A percentile compares a stretch with the other conserved stretches of the same genome.
Conservation (phyloP, 2,329 filamentous ascomycete genomes). For the Ceratocystis papillata region DNA sequence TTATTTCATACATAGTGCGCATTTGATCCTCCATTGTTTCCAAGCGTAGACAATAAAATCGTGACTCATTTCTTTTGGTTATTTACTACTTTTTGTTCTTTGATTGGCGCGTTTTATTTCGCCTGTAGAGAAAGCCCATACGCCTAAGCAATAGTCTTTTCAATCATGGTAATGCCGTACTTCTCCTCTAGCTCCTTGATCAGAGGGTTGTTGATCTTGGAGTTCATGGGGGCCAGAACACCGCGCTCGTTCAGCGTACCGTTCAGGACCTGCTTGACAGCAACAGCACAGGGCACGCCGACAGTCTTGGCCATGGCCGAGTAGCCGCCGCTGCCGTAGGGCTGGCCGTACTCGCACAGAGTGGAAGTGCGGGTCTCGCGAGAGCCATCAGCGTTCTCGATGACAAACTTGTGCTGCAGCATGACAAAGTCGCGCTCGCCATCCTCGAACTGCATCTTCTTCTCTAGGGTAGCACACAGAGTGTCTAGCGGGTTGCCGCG, state of each 20-base stretch:
- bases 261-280: constrained; percentile 67
- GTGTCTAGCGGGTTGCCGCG: constrained; percentile 76
- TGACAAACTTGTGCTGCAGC: constrained; percentile 71
- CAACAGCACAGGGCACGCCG: constrained; percentile 53
- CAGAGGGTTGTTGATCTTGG: constrained; percentile 59
- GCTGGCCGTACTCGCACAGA: constrained; percentile 70
- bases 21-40: background rate
- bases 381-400: constrained; percentile 69
- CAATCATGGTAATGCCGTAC: constrained; percentile 61
- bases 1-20: background rate
- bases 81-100: background rate
- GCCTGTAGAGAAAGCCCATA: constrained; percentile 9
- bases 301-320: constrained; percentile 76
- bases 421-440: constrained; percentile 77
- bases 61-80: constrained; percentile 14
- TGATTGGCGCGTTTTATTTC: background rate
- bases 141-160: constrained; percentile 47
- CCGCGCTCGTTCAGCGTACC: constrained; percentile 62
- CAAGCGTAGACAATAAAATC: background rate
- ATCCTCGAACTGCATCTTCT: constrained; percentile 81
- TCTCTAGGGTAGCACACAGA: constrained; percentile 77
- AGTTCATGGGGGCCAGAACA: constrained; percentile 65
- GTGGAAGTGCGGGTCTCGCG: constrained; percentile 71
- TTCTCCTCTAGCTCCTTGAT: constrained; percentile 69
- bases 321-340: constrained; percentile 64